Conservation (phyloP, 495 filamentous ascomycete genomes). For the Apiosordaria backusii region DNA sequence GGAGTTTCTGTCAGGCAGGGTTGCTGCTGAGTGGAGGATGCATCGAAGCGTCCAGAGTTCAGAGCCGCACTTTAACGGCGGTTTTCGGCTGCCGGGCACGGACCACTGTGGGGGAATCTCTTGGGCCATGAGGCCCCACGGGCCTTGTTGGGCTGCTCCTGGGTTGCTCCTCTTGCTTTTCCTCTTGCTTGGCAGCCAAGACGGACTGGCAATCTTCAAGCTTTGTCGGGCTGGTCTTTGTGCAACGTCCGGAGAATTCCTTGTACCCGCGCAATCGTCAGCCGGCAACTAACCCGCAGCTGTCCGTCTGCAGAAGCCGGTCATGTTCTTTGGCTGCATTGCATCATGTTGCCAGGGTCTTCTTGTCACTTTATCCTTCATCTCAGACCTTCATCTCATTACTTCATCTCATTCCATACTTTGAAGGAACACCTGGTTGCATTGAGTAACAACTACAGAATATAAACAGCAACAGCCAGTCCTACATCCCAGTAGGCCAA, state of each 20-base stretch:
- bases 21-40: neutral
- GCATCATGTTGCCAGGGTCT: neutral
- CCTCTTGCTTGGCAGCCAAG: neutral
- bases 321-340: neutral
- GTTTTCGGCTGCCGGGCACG: constrained; percentile 3
- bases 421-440: too few species aligned
- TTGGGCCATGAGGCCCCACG: neutral
- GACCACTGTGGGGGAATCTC: constrained; percentile 4
- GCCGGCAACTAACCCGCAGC: too few species aligned
- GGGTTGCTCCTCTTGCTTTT: too few species aligned
- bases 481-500: too few species aligned
- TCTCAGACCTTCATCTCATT: neutral
- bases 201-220: neutral
- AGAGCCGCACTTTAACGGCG: neutral
- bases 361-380: neutral
- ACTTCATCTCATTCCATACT: neutral
- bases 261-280: neutral
- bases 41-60: neutral
- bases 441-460: neutral
- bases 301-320: neutral
- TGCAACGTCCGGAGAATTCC: constrained; percentile 5
- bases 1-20: neutral
- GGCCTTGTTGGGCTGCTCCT: neutral
- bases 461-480: too few species aligned
- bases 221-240: neutral